These are phyloP conservation scores for Harrya chromipes DNA, from an alignment of 768 basidiomycete species.

Conservation along the genomic window DNA sequence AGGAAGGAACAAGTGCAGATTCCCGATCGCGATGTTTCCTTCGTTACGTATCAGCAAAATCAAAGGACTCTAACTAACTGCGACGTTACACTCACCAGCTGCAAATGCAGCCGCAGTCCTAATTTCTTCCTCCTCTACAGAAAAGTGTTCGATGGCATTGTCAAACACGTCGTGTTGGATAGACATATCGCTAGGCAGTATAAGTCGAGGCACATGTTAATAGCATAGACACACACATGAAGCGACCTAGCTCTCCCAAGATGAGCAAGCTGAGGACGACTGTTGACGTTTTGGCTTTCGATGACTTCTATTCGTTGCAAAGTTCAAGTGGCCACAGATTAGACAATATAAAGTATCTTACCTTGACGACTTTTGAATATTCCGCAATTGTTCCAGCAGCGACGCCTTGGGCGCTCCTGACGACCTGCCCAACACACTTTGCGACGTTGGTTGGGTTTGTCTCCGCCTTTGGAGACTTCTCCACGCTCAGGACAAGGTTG, in stretches of 20 bases:
- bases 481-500: conserved; percentile 61
- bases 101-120: conserved; percentile 93
- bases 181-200: conserved; percentile 72
- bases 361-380: conserved; percentile 81
- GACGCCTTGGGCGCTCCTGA: conserved; percentile 63
- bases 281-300: conserved; percentile 63
- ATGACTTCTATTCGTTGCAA: conserved; percentile 36
- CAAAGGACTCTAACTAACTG: not conserved
- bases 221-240: conserved; percentile 51
- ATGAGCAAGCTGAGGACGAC: conserved; percentile 83
- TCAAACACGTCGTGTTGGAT: conserved; percentile 76
- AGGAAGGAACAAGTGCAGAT: conserved; percentile 82
- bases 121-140: conserved; percentile 78
- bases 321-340: not conserved
- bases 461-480: conserved; percentile 61
- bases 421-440: conserved; percentile 80
- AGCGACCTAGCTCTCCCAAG: conserved; percentile 90
- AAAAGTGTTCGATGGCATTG: conserved; percentile 69
- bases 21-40: conserved; percentile 97
- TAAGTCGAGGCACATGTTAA: conserved; percentile 1
- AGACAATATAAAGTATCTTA: conserved; percentile 24
- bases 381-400: conserved; percentile 84
- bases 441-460: conserved; percentile 69
- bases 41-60: not conserved
- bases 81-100: conserved; percentile 52